These are phyloP conservation scores for Stagonosporopsis rhizophila DNA, from an alignment of 2,329 filamentous ascomycete genomes.

Conservation along the genomic window DNA sequence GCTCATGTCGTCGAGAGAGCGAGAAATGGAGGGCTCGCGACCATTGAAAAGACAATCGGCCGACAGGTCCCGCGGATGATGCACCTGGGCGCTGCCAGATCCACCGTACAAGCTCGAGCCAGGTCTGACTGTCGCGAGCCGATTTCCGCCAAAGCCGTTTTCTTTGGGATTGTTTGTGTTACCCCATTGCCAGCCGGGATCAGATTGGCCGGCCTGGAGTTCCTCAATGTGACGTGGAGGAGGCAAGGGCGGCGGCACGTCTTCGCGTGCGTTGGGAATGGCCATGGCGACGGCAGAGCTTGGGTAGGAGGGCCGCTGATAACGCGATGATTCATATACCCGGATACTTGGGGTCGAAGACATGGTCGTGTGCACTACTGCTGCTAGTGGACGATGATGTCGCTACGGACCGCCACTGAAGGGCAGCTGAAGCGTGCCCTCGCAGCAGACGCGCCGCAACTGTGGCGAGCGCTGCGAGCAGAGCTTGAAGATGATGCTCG, in stretches of 20 bases:
- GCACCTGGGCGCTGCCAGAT: constrained; percentile 26
- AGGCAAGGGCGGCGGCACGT: constrained; percentile 69
- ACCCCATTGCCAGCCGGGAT: constrained; percentile 69
- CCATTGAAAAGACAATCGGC: constrained; percentile 42
- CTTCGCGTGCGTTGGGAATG: constrained; percentile 65
- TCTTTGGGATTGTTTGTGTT: constrained; percentile 64
- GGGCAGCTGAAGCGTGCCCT: constrained; percentile 45
- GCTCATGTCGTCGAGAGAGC: constrained; percentile 47
- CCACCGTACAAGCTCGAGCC: constrained; percentile 56
- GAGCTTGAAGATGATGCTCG: constrained; percentile 18
- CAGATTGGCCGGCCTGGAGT: constrained; percentile 63
- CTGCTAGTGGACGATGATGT: constrained; percentile 21
- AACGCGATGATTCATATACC: constrained; percentile 52
- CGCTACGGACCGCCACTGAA: constrained; percentile 40
- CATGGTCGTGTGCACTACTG: constrained; percentile 37
- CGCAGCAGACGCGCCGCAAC: constrained; percentile 32
- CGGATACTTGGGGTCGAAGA: constrained; percentile 51
- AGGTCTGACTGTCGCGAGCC: constrained; percentile 54
- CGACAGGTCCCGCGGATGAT: constrained; percentile 34
- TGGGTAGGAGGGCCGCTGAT: constrained; percentile 46
- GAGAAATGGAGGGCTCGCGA: constrained; percentile 51
- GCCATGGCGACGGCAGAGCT: constrained; percentile 62
- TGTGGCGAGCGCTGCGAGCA: constrained; percentile 39
- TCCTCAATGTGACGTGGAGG: constrained; percentile 67
- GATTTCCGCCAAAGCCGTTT: constrained; percentile 55